Evolutionary conservation across 1,139 yeast genomes (phyloP).

Genomic region (Lodderomyces oxycetoniae): DNA sequence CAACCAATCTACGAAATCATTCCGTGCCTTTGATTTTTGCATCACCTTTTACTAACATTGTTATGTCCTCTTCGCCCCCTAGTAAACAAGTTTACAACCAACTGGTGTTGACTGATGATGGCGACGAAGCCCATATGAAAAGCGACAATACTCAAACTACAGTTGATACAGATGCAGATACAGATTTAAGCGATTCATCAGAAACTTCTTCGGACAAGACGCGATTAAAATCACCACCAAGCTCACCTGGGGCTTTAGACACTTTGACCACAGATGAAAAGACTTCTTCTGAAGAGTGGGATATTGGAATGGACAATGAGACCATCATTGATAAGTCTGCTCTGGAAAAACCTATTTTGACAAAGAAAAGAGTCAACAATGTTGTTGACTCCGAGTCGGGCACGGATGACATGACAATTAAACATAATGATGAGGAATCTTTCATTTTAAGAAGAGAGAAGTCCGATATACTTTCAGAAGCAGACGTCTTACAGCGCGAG

Average conservation of each 20-base stretch:
- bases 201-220: slow-evolving; percentile 2
- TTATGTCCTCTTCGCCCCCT: slow-evolving; percentile 10
- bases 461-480: slow-evolving; percentile 17
- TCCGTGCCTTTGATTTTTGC: slow-evolving; percentile 13
- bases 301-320: background rate
- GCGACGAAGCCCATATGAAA: slow-evolving; percentile 6
- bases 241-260: slow-evolving; percentile 3
- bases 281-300: slow-evolving; percentile 1
- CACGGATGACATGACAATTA: slow-evolving; percentile 5
- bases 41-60: slow-evolving; percentile 12
- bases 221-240: slow-evolving; percentile 5
- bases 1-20: slow-evolving; percentile 9
- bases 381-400: slow-evolving; percentile 12
- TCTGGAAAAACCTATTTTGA: slow-evolving; percentile 7
- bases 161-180: slow-evolving; percentile 4
- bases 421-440: slow-evolving; percentile 4
- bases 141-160: slow-evolving; percentile 3
- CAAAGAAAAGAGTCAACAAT: slow-evolving; percentile 9
- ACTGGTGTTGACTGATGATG: slow-evolving; percentile 10
- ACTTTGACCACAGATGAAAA: slow-evolving; percentile 3
- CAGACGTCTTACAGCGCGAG: slow-evolving; percentile 16
- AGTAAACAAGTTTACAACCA: slow-evolving; percentile 7
- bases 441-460: slow-evolving; percentile 19
- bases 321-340: background rate
- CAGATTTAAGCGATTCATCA: slow-evolving; percentile 1